These are phyloP conservation scores for Saccharomyces cerevisiae DNA, from an alignment of 805 yeast genomes.

Conservation along the genomic window DNA sequence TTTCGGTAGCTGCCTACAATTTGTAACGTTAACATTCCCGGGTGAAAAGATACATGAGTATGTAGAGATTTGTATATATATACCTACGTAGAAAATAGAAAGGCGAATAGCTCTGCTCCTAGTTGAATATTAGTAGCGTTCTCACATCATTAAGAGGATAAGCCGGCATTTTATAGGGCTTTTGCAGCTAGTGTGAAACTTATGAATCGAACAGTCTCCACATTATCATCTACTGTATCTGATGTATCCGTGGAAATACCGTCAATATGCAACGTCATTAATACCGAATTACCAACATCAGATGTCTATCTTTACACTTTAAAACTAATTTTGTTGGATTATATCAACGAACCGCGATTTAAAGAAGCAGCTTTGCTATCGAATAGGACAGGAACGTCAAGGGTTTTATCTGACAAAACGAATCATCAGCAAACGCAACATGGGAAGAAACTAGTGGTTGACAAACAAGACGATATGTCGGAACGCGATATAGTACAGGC, in stretches of 20 bases:
- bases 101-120: neutral
- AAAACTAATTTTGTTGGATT: slow-evolving; percentile 49
- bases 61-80: neutral
- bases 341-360: slow-evolving; percentile 58
- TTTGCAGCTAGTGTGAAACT: neutral
- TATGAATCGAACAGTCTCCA: slow-evolving; percentile 12
- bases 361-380: slow-evolving; percentile 16
- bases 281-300: slow-evolving; percentile 3
- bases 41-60: neutral
- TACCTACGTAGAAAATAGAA: neutral
- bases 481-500: slow-evolving; percentile 10
- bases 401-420: neutral
- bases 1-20: neutral
- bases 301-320: slow-evolving; percentile 41
- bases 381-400: neutral
- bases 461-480: neutral
- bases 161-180: neutral
- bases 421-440: neutral
- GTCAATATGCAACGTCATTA: slow-evolving; percentile 2
- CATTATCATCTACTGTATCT: slow-evolving; percentile 6
- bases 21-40: neutral
- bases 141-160: neutral
- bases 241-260: slow-evolving; percentile 5
- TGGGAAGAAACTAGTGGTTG: neutral
- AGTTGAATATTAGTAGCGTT: neutral